A percentile compares a stretch with the other conserved stretches of the same genome.
These are phyloP conservation scores for Pterulicium gracile DNA, from an alignment of 1,284 basidiomycete genomes.

Conservation along the genomic window DNA sequence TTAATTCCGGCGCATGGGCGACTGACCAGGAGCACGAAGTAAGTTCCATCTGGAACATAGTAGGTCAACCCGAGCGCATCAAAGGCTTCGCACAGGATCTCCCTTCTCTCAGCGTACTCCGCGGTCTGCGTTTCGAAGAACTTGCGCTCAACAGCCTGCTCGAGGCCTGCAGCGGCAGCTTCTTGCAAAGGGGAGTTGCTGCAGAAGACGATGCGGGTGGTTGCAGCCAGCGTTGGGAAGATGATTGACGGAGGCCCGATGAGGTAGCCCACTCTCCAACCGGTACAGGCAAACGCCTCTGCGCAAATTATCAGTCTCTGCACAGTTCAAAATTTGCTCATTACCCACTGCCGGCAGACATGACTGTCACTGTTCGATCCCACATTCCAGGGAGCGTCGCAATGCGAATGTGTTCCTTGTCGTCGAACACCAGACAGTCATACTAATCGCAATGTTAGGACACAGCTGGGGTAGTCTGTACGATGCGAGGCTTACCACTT, in stretches of 20 bases:
- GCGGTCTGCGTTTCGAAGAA: conserved; percentile 76
- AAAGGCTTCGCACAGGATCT: conserved; percentile 67
- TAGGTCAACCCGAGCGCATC: conserved; percentile 84
- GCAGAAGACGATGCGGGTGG: conserved; percentile 92
- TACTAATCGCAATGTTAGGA: conserved; percentile 43
- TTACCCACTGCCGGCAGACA: conserved; percentile 66
- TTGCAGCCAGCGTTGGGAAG: conserved; percentile 78
- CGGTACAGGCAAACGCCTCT: conserved; percentile 97
- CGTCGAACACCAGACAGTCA: conserved; percentile 88
- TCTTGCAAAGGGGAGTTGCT: conserved; percentile 89
- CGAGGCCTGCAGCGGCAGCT: conserved; percentile 81
- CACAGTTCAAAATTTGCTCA: not conserved
- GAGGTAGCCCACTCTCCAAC: conserved; percentile 97
- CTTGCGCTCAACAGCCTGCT: conserved; percentile 56
- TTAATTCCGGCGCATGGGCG: not conserved
- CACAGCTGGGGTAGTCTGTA: not conserved
- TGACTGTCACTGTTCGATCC: conserved; percentile 83
- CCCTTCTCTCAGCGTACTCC: conserved; percentile 78
- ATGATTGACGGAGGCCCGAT: conserved; percentile 83
- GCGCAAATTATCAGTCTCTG: conserved; percentile 6
- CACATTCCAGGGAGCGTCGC: conserved; percentile 96
- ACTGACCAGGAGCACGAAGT: conserved; percentile 79
- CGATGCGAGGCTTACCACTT: conserved; percentile 61
- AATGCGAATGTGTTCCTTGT: conserved; percentile 82
- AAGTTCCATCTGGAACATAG: conserved; percentile 79